These are phyloP conservation scores for Breynia disticha DNA, from an alignment of 441 rosid genomes.

Conservation along the genomic window DNA sequence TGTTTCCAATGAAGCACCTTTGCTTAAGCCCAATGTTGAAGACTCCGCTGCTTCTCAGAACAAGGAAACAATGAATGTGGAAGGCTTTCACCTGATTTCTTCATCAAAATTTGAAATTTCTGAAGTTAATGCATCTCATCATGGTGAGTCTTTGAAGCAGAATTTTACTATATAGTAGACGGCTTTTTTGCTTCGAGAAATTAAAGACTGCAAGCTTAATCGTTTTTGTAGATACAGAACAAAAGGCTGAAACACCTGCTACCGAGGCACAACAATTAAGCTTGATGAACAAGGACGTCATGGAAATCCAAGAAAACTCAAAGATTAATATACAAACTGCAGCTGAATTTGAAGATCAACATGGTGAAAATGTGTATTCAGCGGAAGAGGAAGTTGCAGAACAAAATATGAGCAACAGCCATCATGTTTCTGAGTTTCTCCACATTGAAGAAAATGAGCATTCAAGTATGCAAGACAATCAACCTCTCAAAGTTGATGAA, in stretches of 20 bases:
- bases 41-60: not conserved
- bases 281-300: not conserved
- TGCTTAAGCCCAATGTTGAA: slow-evolving; percentile 7
- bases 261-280: not conserved
- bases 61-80: slow-evolving; percentile 5
- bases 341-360: not conserved
- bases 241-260: not conserved
- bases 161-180: not conserved
- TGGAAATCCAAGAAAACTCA: not conserved
- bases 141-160: slow-evolving; percentile 14
- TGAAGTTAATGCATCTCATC: slow-evolving; percentile 3
- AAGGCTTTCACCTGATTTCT: slow-evolving; percentile 2
- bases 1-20: slow-evolving; percentile 10
- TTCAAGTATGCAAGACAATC: slow-evolving; percentile 6
- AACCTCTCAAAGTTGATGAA: too few relatives aligned
- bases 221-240: slow-evolving; percentile 8
- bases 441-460: too few relatives aligned
- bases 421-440: too few relatives aligned
- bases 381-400: too few relatives aligned
- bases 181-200: slow-evolving; percentile 5
- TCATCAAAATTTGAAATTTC: not conserved
- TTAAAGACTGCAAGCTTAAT: slow-evolving; percentile 12
- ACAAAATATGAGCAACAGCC: too few relatives aligned
- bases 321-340: not conserved
- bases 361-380: too few relatives aligned